phyloP scores from a whole-genome alignment of 2,329 filamentous ascomycete species.

The Didymosphaeria variabile region DNA sequence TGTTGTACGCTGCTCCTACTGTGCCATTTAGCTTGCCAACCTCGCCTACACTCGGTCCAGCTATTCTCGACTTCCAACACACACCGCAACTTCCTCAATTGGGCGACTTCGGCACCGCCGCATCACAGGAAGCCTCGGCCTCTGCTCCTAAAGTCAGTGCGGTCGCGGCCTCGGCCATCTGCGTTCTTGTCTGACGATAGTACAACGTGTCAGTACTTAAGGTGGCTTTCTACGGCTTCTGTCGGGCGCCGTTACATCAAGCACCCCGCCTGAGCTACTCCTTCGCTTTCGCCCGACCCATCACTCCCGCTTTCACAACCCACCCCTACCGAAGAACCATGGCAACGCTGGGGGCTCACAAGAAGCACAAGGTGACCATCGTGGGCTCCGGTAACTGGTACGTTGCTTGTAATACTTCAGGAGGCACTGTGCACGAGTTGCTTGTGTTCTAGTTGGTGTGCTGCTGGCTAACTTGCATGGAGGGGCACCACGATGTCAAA shows the following conservation, averaged over 20 bases:
- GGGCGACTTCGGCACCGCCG: conserved; percentile 35
- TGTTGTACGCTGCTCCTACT: conserved; percentile 29
- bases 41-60: conserved; percentile 1
- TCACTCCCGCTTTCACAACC: conserved; percentile 12
- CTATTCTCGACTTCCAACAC: conserved; percentile 14
- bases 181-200: conserved; percentile 16
- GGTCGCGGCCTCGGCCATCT: conserved; percentile 28
- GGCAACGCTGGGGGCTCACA: conserved; percentile 62
- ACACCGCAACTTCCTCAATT: conserved; percentile 13
- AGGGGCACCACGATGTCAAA: conserved; percentile 98
- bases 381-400: conserved; percentile 98
- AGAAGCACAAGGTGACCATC: conserved; percentile 91
- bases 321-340: conserved; percentile 45
- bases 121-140: conserved; percentile 49
- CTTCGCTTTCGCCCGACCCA: conserved; percentile 3
- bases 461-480: conserved; percentile 8
- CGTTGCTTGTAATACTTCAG: conserved; percentile 27
- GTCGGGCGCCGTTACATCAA: conserved; percentile 25
- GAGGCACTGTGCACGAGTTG: conserved; percentile 8
- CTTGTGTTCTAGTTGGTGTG: not conserved
- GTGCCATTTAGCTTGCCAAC: conserved; percentile 16
- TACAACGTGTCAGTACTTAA: conserved; percentile 30
- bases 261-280: conserved; percentile 3
- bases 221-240: conserved; percentile 34
- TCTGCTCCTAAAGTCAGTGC: conserved; percentile 29